These are phyloP conservation scores for Mortierella polycephala DNA, from an alignment of 371 early-diverging fungal species.

Conservation along the genomic window DNA sequence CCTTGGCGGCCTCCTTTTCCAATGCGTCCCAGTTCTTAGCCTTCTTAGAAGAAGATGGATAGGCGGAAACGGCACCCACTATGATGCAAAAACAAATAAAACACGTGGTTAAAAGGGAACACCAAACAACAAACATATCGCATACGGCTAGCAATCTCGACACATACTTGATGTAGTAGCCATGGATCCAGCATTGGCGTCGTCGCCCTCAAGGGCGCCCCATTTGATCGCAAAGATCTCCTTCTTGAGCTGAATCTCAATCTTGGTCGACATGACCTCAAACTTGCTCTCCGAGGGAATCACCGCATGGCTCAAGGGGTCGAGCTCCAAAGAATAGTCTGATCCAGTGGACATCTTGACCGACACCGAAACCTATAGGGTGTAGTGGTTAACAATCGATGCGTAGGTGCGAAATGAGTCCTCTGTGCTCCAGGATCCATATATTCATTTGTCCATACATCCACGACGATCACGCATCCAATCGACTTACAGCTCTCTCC, in stretches of 20 bases:
- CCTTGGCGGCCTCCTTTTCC: conserved; percentile 73
- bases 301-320: conserved; percentile 83
- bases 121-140: background rate
- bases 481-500: conserved; percentile 60
- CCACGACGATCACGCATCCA: background rate
- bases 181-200: conserved; percentile 56
- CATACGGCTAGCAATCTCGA: background rate
- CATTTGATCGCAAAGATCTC: conserved; percentile 75
- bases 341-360: conserved; percentile 82
- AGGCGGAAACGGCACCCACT: conserved; percentile 35
- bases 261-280: conserved; percentile 87
- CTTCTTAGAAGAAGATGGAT: conserved; percentile 60
- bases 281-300: conserved; percentile 75
- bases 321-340: conserved; percentile 83
- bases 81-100: background rate
- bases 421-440: no score
- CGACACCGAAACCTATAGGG: conserved; percentile 65
- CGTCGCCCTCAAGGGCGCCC: conserved; percentile 83
- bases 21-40: conserved; percentile 86
- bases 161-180: conserved; percentile 27
- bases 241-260: conserved; percentile 94
- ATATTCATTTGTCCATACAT: background rate
- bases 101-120: background rate
- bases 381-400: background rate
- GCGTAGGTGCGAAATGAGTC: no score